Base-by-base conservation (phyloP, 169 alveolate species). In the Babesia bigemina region DNA sequence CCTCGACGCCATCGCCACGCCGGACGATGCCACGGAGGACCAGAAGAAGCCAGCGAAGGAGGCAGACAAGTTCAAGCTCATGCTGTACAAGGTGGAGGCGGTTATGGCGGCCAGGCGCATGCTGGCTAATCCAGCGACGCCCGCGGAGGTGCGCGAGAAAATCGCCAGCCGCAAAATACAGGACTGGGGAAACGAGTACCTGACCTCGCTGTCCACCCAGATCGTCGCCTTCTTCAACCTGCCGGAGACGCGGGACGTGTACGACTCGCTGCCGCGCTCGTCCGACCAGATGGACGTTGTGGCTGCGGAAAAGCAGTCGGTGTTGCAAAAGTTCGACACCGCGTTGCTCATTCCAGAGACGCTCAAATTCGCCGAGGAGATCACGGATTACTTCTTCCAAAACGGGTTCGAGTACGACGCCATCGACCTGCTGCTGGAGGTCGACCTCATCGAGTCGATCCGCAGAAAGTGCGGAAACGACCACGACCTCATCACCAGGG, bases 131-230 rank as follows among this genome's bases (percentile, higher is more conserved):
- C 59, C 81, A 0, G 13, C 42, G 11, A 58, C 67, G 4, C 36
- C 62, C 61, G 66, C 71, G 9, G 66, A 70, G 14, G 70, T 70
- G 29, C 52, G 60, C 48, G 50, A 44, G 4, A 44, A 48, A 36
- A 65, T 79, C 33, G n/a, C 45, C n/a, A 59, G 50, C 24, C n/a
- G 87, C 22, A 69, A 70, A 52, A 70, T 79, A 7, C 71, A 56
- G 45, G 87, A 79, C 63, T 79, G 87, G 87, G 87, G 87, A 24
- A 79, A 79, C 52, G 87, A 79, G 53, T 79, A 71, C 62, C 70
- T 79, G 33, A 79, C 62, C 0, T 79, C 87, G 45, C 48, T 79
- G 16, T 60, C 84, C 22, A 60, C 75, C 7, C 87, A 79, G 29
- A 61, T 79, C 21, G 87, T 79, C 10, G 12, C 61, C 17, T 79